A percentile compares a stretch with the other conserved stretches of the same genome.
Conservation (phyloP, 257 asterid genomes). For the Hygrophila difformis region DNA sequence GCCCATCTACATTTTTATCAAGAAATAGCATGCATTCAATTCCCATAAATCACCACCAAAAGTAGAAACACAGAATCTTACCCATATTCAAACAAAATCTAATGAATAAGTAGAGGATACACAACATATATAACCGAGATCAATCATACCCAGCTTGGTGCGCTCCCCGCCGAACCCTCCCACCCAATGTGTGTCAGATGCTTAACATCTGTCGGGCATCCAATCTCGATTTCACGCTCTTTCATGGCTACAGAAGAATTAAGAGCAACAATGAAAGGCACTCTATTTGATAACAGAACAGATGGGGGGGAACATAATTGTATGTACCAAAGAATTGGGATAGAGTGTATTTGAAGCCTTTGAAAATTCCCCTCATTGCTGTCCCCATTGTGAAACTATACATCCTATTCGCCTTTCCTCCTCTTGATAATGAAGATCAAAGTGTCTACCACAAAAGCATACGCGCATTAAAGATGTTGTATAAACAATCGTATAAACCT, state of each 20-base stretch:
- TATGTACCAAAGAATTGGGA: conserved; percentile 62
- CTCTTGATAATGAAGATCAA: conserved; percentile 19
- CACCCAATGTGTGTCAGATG: conserved; percentile 92
- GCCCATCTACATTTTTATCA: conserved; percentile 38
- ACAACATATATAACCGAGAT: background rate
- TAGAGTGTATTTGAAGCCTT: conserved; percentile 66
- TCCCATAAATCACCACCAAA: background rate
- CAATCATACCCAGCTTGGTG: conserved; percentile 78
- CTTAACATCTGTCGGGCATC: conserved; percentile 79
- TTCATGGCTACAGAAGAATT: conserved; percentile 43
- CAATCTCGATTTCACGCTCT: conserved; percentile 83
- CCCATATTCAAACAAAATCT: no score
- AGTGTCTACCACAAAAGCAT: conserved; percentile 30
- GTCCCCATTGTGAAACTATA: conserved; percentile 38
- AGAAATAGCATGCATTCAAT: background rate
- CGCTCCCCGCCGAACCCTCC: conserved; percentile 69
- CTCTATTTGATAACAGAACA: no score
- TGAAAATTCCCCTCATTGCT: conserved; percentile 69
- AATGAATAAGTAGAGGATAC: background rate
- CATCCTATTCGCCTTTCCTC: no score
- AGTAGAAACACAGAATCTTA: no score
- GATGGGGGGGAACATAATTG: no score
- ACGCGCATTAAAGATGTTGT: conserved; percentile 10
- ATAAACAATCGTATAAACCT: background rate
- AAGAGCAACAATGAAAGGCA: background rate